Evolutionary conservation across 2,329 filamentous ascomycete species (phyloP), one percentile per base, ranked within the genome.

Genomic region (Aspergillus sp.): DNA sequence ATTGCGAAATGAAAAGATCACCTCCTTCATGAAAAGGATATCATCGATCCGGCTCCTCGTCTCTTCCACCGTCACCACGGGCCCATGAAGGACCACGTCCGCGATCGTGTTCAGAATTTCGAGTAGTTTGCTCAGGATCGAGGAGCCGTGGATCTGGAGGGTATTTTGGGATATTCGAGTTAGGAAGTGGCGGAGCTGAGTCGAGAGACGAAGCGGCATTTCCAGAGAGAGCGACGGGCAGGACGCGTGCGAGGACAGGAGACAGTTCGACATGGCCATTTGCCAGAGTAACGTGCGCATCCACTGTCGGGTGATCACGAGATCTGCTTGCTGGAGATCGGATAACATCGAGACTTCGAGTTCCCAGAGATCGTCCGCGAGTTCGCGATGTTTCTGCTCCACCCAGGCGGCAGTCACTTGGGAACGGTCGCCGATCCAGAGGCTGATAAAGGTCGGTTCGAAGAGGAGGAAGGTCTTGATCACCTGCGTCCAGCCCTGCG

Each of bases 101-200:
- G 81, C 80, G 43, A 84, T 80, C 2, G 81, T 83, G 61, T 81
- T 82, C 0, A 81, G 80, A 55, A 85, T 81, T 59, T 85, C 82
- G 50, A 85, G 82, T 4, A 85, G 70, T 62, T 85, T 85, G 55
- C 82, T 78, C 48, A 83, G 70, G 50, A 85, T 81, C 19, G 79
- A 79, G 34, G 74, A 79, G 6, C 82, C 81, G 58, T 85, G 81
- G 4, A 81, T 77, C 23, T 77, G 77, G 53, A 84, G 77, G 49
- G 77, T 78, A 34, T 76, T 65, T 14, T 68, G 67, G 4, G 73
- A 74, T 59, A 78, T 74, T 46, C 62, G 66, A 1, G 66, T 67
- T 14, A 78, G 63, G 50, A 76, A 74, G 23, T 71, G 65, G 4
- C 76, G 74, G 2, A 79, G 65, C 48, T 75, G 72, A 47, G 69